These are phyloP conservation scores for Aspergillus saccharolyticus DNA, from an alignment of 495 filamentous ascomycete genomes.

Conservation along the genomic window DNA sequence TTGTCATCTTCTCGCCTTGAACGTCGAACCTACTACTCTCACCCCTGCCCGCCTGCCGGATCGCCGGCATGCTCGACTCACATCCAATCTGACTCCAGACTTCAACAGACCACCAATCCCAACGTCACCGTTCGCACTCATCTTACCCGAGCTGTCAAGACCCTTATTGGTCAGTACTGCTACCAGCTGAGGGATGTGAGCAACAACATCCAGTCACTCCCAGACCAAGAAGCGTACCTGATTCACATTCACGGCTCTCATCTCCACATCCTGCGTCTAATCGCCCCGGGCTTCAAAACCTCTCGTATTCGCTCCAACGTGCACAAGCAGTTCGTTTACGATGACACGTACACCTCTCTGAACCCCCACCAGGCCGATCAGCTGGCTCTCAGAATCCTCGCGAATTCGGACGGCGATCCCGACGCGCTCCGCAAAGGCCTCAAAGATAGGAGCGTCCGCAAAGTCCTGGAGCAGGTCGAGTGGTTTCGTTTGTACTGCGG, in stretches of 20 bases:
- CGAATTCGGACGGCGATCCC: background rate
- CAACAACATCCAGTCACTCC: background rate
- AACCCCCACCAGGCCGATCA: background rate
- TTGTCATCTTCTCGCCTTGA: background rate
- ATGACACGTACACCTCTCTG: background rate
- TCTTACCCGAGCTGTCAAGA: background rate
- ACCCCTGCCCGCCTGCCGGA: no score
- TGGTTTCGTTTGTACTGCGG: constrained; percentile 14
- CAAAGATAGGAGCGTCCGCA: constrained; percentile 16
- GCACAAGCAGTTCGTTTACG: background rate
- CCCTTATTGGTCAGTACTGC: background rate
- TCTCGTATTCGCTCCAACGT: background rate
- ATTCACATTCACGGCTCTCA: background rate
- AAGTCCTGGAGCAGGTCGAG: constrained; percentile 18
- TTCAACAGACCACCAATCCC: background rate
- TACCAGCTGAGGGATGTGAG: background rate
- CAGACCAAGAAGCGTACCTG: background rate
- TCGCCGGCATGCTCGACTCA: no score
- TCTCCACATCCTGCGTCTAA: background rate
- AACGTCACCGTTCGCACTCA: background rate
- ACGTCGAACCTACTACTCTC: background rate
- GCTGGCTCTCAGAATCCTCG: background rate
- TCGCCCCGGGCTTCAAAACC: background rate
- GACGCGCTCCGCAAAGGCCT: background rate
- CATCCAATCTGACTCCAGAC: no score